These are phyloP conservation scores for Hypoxylon perforatum DNA, from an alignment of 495 filamentous ascomycete species.

Conservation along the genomic window DNA sequence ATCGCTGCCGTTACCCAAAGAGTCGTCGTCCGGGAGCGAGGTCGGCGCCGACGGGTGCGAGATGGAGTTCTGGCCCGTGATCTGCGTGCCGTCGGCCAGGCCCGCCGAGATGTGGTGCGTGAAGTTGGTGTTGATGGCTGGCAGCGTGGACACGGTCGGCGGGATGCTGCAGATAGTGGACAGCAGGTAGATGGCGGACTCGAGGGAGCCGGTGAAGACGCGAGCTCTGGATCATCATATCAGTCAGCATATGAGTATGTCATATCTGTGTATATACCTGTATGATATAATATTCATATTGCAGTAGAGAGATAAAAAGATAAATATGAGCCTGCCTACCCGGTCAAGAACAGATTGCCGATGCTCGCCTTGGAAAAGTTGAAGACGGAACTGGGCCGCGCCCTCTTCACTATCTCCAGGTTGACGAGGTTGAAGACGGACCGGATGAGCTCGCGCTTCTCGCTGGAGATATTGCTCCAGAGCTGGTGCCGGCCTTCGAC, in stretches of 20 bases:
- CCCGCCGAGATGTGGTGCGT: constrained; percentile 92
- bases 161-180: constrained; percentile 84
- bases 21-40: constrained; percentile 57
- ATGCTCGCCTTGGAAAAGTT: constrained; percentile 89
- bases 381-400: constrained; percentile 80
- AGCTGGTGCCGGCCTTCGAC: constrained; percentile 81
- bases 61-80: constrained; percentile 93
- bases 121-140: constrained; percentile 93
- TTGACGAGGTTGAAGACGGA: constrained; percentile 89
- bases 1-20: constrained; percentile 38
- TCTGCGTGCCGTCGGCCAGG: constrained; percentile 77
- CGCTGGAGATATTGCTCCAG: constrained; percentile 79
- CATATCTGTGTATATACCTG: not conserved
- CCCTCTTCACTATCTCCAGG: constrained; percentile 88
- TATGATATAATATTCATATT: not conserved
- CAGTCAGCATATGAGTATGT: not conserved
- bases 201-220: constrained; percentile 83
- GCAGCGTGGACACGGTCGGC: constrained; percentile 78
- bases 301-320: not conserved
- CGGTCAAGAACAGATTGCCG: constrained; percentile 94
- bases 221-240: constrained; percentile 62
- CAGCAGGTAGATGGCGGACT: constrained; percentile 83
- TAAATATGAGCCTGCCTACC: constrained; percentile 44
- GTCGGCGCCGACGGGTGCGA: constrained; percentile 76
- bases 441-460: constrained; percentile 91